A percentile compares a stretch with the other conserved stretches of the same genome.
phyloP scores from a whole-genome alignment of 768 basidiomycete genomes.

The Daedaleopsis sinensis region DNA sequence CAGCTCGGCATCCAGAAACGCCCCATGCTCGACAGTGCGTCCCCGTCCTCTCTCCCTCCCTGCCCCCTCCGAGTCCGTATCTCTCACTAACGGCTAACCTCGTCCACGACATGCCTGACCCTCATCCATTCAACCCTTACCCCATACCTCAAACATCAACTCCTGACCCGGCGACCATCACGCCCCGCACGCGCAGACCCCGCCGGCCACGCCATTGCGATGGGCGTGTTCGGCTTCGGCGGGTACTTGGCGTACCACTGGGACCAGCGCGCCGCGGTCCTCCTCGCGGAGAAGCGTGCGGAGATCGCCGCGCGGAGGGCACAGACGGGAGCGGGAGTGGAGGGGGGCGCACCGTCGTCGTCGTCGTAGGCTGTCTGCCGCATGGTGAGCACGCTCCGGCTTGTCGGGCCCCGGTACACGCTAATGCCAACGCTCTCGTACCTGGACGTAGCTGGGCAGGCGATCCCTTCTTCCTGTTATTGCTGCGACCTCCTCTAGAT shows the following conservation, averaged over 20 bases:
- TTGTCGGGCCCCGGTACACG: no score
- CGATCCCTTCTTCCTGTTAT: no score
- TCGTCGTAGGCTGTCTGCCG: background rate
- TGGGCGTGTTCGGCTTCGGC: slow-evolving; percentile 67
- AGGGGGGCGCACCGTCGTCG: slow-evolving; percentile 27
- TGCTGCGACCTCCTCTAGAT: no score
- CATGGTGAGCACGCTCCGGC: no score
- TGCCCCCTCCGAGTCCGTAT: background rate
- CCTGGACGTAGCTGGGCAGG: no score
- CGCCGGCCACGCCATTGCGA: slow-evolving; percentile 68
- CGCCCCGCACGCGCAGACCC: slow-evolving; percentile 52
- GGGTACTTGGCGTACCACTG: slow-evolving; percentile 78
- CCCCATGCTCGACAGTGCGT: slow-evolving; percentile 80
- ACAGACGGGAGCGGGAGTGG: slow-evolving; percentile 4
- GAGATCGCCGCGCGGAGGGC: slow-evolving; percentile 57
- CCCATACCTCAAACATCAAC: background rate
- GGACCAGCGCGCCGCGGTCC: slow-evolving; percentile 61
- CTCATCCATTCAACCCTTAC: background rate
- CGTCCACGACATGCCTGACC: background rate
- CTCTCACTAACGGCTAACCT: background rate
- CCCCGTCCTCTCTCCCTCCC: no score
- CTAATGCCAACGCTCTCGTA: no score
- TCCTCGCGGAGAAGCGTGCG: slow-evolving; percentile 64
- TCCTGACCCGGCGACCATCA: background rate
- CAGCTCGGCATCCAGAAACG: slow-evolving; percentile 87